A percentile compares a stretch with the other conserved stretches of the same genome.
These are phyloP conservation scores for Pseudogymnoascus sp. DNA, from an alignment of 2,329 filamentous ascomycete genomes.

Conservation along the genomic window DNA sequence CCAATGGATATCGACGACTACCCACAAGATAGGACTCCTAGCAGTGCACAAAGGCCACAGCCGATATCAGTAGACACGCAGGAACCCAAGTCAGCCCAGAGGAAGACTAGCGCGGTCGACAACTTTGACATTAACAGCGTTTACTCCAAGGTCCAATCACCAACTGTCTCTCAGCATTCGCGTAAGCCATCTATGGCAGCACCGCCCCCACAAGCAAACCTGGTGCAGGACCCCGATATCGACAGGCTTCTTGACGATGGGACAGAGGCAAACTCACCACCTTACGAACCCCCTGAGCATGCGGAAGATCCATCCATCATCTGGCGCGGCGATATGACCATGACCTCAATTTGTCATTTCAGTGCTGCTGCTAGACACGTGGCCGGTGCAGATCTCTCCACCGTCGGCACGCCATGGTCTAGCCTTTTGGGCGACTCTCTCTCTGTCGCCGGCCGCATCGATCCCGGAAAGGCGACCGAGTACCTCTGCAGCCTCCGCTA, in stretches of 20 bases:
- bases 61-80: constrained; percentile 21
- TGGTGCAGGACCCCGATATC: constrained; percentile 73
- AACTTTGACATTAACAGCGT: constrained; percentile 81
- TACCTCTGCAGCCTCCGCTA: constrained; percentile 85
- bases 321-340: constrained; percentile 70
- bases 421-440: constrained; percentile 65
- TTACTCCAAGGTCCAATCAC: constrained; percentile 75
- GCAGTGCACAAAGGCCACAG: constrained; percentile 12
- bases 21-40: constrained; percentile 23
- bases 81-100: not conserved
- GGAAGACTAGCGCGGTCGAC: constrained; percentile 20
- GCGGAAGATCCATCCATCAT: constrained; percentile 62
- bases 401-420: constrained; percentile 54
- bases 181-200: constrained; percentile 42
- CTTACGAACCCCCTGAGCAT: constrained; percentile 75
- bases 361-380: constrained; percentile 72
- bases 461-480: constrained; percentile 74
- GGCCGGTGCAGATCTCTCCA: constrained; percentile 71
- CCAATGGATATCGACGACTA: constrained; percentile 26
- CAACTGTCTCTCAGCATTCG: constrained; percentile 43
- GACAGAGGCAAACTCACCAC: constrained; percentile 58
- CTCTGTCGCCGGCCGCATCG: constrained; percentile 71
- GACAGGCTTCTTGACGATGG: constrained; percentile 82
- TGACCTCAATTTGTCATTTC: constrained; percentile 73
- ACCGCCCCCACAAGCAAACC: constrained; percentile 33